These are phyloP conservation scores for Ogataea salicorniae DNA, from an alignment of 805 yeast species.

Conservation along the genomic window DNA sequence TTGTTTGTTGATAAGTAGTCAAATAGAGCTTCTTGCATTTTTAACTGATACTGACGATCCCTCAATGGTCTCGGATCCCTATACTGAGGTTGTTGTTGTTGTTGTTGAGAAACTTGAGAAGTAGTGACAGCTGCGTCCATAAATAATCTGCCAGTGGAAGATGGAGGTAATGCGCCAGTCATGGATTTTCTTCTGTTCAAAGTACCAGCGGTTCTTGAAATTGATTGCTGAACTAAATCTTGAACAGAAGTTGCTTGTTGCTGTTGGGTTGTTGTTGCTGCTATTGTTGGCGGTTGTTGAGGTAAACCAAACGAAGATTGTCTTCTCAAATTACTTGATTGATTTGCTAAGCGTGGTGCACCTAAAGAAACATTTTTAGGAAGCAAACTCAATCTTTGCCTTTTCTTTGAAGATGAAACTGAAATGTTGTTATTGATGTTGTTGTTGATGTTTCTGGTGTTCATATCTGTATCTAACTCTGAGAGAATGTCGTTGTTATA, in stretches of 20 bases:
- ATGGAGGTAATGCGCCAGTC: conserved; percentile 12
- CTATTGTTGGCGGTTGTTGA: conserved; percentile 6
- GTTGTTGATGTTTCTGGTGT: conserved; percentile 2
- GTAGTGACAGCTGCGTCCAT: conserved; percentile 18
- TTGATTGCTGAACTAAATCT: conserved; percentile 25
- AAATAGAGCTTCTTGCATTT: conserved; percentile 61
- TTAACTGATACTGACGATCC: conserved; percentile 61
- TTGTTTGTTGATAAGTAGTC: conserved; percentile 57
- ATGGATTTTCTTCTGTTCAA: conserved; percentile 13
- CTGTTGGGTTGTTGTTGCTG: conserved; percentile 8
- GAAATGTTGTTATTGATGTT: neutral
- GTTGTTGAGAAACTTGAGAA: neutral
- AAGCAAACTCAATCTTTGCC: conserved; percentile 25
- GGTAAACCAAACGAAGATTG: conserved; percentile 22
- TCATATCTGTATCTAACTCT: conserved; percentile 12
- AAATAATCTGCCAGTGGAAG: conserved; percentile 18
- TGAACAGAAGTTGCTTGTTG: conserved; percentile 17
- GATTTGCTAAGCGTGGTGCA: conserved; percentile 26
- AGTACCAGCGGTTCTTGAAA: conserved; percentile 18
- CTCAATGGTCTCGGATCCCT: conserved; percentile 74
- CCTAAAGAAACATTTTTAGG: conserved; percentile 28
- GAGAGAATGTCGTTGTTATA: conserved; percentile 16
- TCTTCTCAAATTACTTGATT: conserved; percentile 18
- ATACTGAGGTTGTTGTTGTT: conserved; percentile 1
- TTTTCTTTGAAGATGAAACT: conserved; percentile 14